phyloP scores from a whole-genome alignment of 1,284 basidiomycete species.

The Tetrapyrgos nigripes region DNA sequence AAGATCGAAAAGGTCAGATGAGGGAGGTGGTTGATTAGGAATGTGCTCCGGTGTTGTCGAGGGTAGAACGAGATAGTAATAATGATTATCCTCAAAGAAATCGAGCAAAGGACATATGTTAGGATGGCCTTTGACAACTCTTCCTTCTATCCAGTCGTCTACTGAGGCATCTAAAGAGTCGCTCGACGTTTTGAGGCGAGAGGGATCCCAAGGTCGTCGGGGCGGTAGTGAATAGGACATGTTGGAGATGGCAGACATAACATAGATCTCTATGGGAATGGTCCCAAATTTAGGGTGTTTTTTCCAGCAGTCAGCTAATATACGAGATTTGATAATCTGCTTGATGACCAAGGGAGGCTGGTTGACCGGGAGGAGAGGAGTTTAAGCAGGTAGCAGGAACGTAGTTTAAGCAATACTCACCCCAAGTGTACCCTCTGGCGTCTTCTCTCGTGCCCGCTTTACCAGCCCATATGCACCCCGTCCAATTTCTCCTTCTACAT shows the following conservation, averaged over 20 bases:
- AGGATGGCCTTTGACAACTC: conserved; percentile 82
- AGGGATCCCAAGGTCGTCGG: conserved; percentile 82
- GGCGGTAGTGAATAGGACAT: conserved; percentile 77
- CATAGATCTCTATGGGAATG: conserved; percentile 98
- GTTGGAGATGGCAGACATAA: conserved; percentile 89
- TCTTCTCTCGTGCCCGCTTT: conserved; percentile 86
- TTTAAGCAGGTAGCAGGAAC: conserved; percentile 6
- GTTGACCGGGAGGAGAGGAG: too few relatives aligned
- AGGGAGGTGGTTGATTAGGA: conserved; percentile 57
- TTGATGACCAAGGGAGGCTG: conserved; percentile 90
- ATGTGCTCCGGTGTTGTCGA: conserved; percentile 67
- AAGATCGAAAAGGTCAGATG: conserved; percentile 92
- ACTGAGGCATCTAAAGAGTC: conserved; percentile 26
- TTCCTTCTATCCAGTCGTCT: conserved; percentile 68
- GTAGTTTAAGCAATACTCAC: conserved; percentile 55
- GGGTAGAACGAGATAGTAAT: conserved; percentile 90
- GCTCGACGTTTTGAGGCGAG: conserved; percentile 41
- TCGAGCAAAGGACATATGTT: conserved; percentile 94
- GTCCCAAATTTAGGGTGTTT: conserved; percentile 94
- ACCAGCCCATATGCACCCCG: conserved; percentile 98
- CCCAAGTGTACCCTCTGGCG: conserved; percentile 77
- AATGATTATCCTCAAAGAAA: conserved; percentile 98
- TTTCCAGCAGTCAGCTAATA: conserved; percentile 99
- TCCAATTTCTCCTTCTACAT: conserved; percentile 88
- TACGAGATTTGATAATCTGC: conserved; percentile 98